phyloP scores from a whole-genome alignment of 768 basidiomycete species.

The Stropharia rugosoannulata region DNA sequence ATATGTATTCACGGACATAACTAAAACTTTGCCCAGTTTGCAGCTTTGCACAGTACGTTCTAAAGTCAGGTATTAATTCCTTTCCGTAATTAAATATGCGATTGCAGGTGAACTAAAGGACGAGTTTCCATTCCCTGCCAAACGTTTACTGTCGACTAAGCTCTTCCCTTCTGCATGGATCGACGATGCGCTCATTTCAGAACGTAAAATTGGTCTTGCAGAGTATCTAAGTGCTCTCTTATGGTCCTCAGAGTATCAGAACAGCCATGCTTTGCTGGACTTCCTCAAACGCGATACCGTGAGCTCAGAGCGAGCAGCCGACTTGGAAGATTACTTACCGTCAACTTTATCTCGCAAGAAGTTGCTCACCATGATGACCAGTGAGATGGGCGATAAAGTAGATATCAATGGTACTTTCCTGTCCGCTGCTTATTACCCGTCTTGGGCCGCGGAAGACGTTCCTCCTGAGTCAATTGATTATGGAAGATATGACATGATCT shows the following conservation, averaged over 20 bases:
- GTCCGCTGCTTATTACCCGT: slow-evolving; percentile 49
- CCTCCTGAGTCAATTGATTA: slow-evolving; percentile 63
- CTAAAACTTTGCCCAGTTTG: slow-evolving; percentile 14
- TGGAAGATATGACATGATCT: slow-evolving; percentile 63
- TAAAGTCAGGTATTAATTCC: neutral
- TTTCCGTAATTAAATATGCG: neutral
- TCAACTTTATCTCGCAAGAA: slow-evolving; percentile 41
- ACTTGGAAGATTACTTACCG: slow-evolving; percentile 44
- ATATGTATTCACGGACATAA: neutral
- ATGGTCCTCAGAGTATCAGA: slow-evolving; percentile 27
- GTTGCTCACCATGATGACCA: slow-evolving; percentile 8
- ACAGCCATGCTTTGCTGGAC: slow-evolving; percentile 26
- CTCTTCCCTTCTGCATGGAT: slow-evolving; percentile 49
- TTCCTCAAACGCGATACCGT: slow-evolving; percentile 29
- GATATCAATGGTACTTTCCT: slow-evolving; percentile 18
- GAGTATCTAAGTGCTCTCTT: slow-evolving; percentile 38
- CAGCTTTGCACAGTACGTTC: slow-evolving; percentile 30
- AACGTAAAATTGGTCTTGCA: slow-evolving; percentile 44
- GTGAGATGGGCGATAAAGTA: neutral
- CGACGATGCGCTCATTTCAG: slow-evolving; percentile 45
- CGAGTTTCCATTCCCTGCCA: slow-evolving; percentile 40
- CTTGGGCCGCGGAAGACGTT: slow-evolving; percentile 46
- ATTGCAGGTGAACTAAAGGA: slow-evolving; percentile 31
- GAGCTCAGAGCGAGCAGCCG: slow-evolving; percentile 19
- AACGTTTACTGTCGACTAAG: slow-evolving; percentile 39